phyloP scores from a whole-genome alignment of 1,284 basidiomycete genomes.

The Pisolithus thermaeus region DNA sequence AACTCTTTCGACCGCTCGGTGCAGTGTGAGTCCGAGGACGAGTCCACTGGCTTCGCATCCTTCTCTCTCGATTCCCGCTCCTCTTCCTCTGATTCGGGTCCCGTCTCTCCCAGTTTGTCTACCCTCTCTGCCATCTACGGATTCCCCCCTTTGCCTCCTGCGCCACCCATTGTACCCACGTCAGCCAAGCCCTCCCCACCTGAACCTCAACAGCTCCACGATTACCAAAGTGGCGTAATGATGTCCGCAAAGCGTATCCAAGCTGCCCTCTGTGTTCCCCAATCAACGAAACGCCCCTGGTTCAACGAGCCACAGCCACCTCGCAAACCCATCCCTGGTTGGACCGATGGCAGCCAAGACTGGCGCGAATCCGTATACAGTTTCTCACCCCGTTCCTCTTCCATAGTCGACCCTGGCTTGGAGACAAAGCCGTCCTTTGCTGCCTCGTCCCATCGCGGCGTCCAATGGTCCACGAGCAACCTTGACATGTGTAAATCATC shows the following conservation, averaged over 20 bases:
- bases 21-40: slow-evolving; percentile 34
- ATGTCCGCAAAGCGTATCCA: slow-evolving; percentile 58
- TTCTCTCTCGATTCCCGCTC: slow-evolving; percentile 35
- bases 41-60: slow-evolving; percentile 32
- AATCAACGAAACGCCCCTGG: slow-evolving; percentile 27
- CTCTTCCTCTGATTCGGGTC: slow-evolving; percentile 22
- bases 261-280: slow-evolving; percentile 40
- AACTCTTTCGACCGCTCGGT: slow-evolving; percentile 30
- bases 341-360: slow-evolving; percentile 60
- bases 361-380: slow-evolving; percentile 60
- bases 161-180: slow-evolving; percentile 34
- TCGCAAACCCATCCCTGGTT: slow-evolving; percentile 50
- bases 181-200: slow-evolving; percentile 19
- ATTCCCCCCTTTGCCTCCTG: slow-evolving; percentile 50
- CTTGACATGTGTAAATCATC: slow-evolving; percentile 23
- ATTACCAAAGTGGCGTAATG: slow-evolving; percentile 57
- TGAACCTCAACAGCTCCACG: slow-evolving; percentile 26
- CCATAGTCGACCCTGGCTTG: slow-evolving; percentile 16
- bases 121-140: slow-evolving; percentile 48
- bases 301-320: slow-evolving; percentile 24
- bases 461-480: slow-evolving; percentile 42
- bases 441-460: slow-evolving; percentile 45
- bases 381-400: slow-evolving; percentile 31
- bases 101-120: slow-evolving; percentile 40
- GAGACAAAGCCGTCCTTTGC: slow-evolving; percentile 36